Evolutionary conservation across 352 stramenopile species (phyloP).

Genomic region (Pythium phragmitis): DNA sequence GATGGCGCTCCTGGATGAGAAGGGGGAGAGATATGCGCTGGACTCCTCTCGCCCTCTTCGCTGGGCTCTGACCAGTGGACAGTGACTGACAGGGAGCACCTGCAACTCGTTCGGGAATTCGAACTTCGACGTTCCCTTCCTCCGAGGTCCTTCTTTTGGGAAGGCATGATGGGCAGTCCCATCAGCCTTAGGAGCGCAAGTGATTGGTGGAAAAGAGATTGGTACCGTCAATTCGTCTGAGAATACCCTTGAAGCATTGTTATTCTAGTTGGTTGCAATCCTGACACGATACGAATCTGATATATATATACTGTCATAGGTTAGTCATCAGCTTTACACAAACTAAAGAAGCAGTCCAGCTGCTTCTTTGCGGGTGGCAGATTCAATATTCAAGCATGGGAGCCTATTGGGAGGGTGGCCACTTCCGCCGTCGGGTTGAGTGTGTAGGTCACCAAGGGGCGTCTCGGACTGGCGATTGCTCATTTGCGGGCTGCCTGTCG

Average conservation of each 20-base stretch:
- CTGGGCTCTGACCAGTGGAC: background rate
- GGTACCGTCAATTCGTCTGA: background rate
- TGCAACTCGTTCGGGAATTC: no score
- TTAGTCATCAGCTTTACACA: no score
- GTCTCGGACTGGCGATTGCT: background rate
- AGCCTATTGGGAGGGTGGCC: no score
- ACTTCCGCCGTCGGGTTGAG: no score
- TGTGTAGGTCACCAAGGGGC: no score
- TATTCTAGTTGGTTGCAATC: background rate
- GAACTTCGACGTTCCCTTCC: background rate
- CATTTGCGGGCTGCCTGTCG: background rate
- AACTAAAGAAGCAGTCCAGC: no score
- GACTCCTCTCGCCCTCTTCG: background rate
- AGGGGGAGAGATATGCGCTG: background rate
- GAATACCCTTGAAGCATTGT: background rate
- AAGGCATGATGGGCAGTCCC: background rate
- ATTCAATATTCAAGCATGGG: background rate
- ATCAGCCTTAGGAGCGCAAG: background rate
- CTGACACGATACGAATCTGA: no score
- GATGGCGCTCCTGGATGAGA: background rate
- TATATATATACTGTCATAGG: no score
- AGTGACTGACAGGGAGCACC: no score
- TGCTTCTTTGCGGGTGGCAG: background rate
- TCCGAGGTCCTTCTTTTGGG: background rate
- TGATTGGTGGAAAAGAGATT: conserved; percentile 11